Base-by-base conservation (phyloP, 2,329 filamentous ascomycete species). In the Ceratocystiopsis minuta region DNA sequence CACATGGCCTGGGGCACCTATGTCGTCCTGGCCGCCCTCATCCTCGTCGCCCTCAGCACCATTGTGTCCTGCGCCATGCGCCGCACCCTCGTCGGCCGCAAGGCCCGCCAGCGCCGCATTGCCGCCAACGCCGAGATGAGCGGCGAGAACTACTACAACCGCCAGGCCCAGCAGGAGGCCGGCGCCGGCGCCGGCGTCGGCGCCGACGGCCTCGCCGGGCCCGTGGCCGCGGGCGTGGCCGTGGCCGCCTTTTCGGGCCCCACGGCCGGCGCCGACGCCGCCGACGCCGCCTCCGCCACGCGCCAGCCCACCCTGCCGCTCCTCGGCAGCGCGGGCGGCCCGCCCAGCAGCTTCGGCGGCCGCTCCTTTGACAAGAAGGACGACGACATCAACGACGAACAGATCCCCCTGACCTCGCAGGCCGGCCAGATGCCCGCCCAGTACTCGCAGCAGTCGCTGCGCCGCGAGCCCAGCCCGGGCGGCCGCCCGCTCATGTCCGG, bases 81-180 rank as follows among this genome's bases (percentile, higher is more conserved):
- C 49, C 77, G 88, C 46, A 92, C 87, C 3, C 66, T 96, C 44
- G 83, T 95, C 46, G 83, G 83, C 58, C 75, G 88, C 52, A 95
- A 95, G 63, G 83, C 87, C n/a, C 74, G 87, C 47, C 87, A 90
- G 68, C 84, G 79, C 65, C 75, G 85, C 37, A 92, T 96, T 55
- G 85, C 78, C 3, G 82, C 92, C 58, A 94, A 96, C 56, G 84
- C 87, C 9, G 87, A 96, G 57, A 96, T 96, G 87, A 96, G 83
- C 56, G 88, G 88, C 24, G 78, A 90, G 53, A 90, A 87, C 55
- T 95, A 80, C 57, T 95, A 92, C 60, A 80, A 78, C 53, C 70
- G 78, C 45, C 74, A 80, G 58, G 68, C 64, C 34, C 67, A 73
- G 46, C 52, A 60, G 34, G 57, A 60, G 9, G 56, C 57, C 10